A percentile compares a stretch with the other conserved stretches of the same genome.
phyloP scores from a whole-genome alignment of 164 flowering plant species.

The Stephania cephalantha region DNA sequence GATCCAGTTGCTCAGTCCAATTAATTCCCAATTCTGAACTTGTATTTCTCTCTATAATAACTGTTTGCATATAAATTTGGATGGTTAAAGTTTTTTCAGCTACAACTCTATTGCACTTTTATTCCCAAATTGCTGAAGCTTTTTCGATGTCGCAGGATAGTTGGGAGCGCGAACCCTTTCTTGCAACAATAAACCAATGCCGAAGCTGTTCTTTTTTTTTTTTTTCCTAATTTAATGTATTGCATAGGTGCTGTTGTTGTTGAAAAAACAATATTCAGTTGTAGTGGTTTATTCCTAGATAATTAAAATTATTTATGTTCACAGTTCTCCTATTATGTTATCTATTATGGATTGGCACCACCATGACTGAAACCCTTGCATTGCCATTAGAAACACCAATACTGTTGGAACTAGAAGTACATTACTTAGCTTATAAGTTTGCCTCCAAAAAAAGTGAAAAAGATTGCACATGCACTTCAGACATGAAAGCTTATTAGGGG shows the following conservation, averaged over 20 bases:
- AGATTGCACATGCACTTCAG: not conserved
- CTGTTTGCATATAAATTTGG: not conserved
- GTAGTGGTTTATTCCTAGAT: not conserved
- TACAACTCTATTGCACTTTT: not conserved
- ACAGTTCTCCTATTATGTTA: no score
- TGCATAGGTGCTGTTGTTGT: not conserved
- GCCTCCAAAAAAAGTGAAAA: not conserved
- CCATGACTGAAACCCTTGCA: no score
- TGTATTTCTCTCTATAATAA: not conserved
- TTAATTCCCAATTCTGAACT: not conserved
- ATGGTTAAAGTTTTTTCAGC: not conserved
- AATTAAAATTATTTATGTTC: not conserved
- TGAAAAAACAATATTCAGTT: not conserved
- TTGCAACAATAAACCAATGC: not conserved
- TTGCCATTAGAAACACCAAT: no score
- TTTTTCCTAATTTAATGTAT: not conserved
- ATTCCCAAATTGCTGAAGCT: not conserved
- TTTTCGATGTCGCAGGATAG: slow-evolving; percentile 8
- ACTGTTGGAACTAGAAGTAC: not conserved
- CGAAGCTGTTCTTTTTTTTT: not conserved
- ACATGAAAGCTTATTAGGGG: not conserved
- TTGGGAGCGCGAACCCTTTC: not conserved
- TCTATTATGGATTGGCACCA: no score
- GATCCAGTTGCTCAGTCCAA: slow-evolving; percentile 2
- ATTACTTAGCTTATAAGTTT: not conserved